A percentile compares a stretch with the other conserved stretches of the same genome.
Conservation (phyloP, 2,329 filamentous ascomycete genomes). For the Akanthomyces muscarius region DNA sequence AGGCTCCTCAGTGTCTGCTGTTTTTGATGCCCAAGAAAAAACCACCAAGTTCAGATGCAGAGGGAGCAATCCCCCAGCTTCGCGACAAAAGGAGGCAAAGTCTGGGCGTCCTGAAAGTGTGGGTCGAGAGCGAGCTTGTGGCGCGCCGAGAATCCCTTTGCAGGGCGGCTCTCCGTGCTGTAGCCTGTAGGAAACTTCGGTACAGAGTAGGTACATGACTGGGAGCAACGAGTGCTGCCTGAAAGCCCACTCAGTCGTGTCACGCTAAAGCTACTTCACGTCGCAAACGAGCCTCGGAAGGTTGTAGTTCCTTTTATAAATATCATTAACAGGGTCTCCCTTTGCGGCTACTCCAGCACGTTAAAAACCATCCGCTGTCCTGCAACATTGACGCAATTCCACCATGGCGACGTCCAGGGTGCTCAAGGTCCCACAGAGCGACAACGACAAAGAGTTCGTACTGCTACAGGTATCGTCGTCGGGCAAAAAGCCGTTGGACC, state of each 20-base stretch:
- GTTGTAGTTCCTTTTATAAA: too few species aligned
- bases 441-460: constrained; percentile 38
- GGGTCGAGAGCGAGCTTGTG: background rate
- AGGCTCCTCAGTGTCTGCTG: background rate
- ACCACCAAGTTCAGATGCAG: background rate
- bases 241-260: background rate
- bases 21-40: background rate
- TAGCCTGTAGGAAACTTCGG: too few species aligned
- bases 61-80: background rate
- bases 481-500: constrained; percentile 52
- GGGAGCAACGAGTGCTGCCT: background rate
- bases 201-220: too few species aligned
- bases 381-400: background rate
- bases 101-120: constrained; percentile 9
- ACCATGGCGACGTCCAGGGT: constrained; percentile 9
- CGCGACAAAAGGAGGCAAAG: constrained; percentile 6
- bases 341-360: background rate
- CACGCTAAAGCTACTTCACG: constrained; percentile 3
- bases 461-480: constrained; percentile 56
- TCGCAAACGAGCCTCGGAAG: background rate
- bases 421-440: constrained; percentile 15
- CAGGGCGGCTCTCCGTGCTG: background rate
- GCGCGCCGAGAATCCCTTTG: background rate
- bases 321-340: background rate
- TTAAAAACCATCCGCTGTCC: background rate